Percentiles rank a stretch among this genome's conserved stretches.
phyloP scores from a whole-genome alignment of 1,139 yeast genomes.

The Scheffersomyces cryptocercus region DNA sequence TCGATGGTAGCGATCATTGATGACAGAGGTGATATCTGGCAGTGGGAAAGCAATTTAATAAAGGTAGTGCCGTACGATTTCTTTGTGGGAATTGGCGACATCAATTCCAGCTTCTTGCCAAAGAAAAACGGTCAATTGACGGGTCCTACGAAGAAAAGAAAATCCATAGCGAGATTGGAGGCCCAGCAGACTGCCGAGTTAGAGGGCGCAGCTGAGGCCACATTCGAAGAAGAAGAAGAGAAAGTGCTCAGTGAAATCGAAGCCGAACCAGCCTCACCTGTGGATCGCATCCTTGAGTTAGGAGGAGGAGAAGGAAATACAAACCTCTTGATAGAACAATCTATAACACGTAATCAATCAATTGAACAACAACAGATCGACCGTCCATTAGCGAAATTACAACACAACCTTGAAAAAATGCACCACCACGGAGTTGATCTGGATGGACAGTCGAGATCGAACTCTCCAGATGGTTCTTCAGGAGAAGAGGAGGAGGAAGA shows the following conservation, averaged over 20 bases:
- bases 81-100: slow-evolving; percentile 97
- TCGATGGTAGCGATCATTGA: slow-evolving; percentile 96
- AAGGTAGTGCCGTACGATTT: slow-evolving; percentile 95
- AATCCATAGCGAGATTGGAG: slow-evolving; percentile 54
- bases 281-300: slow-evolving; percentile 49
- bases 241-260: slow-evolving; percentile 1
- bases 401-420: slow-evolving; percentile 67
- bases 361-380: slow-evolving; percentile 70
- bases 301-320: slow-evolving; percentile 53
- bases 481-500: slow-evolving; percentile 26
- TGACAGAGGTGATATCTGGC: slow-evolving; percentile 99
- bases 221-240: slow-evolving; percentile 17
- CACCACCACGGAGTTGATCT: slow-evolving; percentile 25
- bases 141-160: slow-evolving; percentile 69
- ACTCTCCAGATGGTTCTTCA: slow-evolving; percentile 13
- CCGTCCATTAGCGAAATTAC: slow-evolving; percentile 82
- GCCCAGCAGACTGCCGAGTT: slow-evolving; percentile 27
- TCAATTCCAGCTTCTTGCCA: slow-evolving; percentile 89
- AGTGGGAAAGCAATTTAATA: slow-evolving; percentile 89
- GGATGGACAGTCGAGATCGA: slow-evolving; percentile 2
- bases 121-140: slow-evolving; percentile 68
- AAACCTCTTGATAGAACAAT: slow-evolving; percentile 49
- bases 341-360: slow-evolving; percentile 56
- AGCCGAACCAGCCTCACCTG: slow-evolving; percentile 39
- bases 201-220: slow-evolving; percentile 14